phyloP scores from a whole-genome alignment of 2,329 filamentous ascomycete genomes.

The Alternaria gansuensis region DNA sequence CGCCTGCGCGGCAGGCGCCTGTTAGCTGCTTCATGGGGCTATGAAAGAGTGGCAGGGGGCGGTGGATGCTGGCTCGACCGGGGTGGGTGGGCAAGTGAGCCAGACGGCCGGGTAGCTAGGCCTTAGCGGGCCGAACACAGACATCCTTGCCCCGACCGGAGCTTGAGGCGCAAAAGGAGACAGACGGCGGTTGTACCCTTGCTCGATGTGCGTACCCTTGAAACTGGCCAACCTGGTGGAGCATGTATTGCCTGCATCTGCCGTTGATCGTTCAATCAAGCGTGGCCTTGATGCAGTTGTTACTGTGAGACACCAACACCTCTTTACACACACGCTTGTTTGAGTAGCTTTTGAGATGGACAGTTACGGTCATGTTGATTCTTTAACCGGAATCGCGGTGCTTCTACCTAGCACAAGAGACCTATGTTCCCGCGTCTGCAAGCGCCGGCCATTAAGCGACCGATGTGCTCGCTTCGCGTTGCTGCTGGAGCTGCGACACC shows the following conservation, averaged over 20 bases:
- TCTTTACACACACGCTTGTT: conserved; percentile 26
- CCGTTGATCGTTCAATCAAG: conserved; percentile 30
- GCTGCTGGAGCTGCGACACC: conserved; percentile 51
- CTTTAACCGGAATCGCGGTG: conserved; percentile 21
- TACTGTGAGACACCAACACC: conserved; percentile 37
- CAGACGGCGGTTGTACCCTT: conserved; percentile 31
- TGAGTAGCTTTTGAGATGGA: conserved; percentile 19
- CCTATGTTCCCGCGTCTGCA: conserved; percentile 37
- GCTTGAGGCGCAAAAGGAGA: conserved; percentile 42
- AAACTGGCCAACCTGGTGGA: conserved; percentile 17
- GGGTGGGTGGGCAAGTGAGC: conserved; percentile 27
- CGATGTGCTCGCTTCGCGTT: conserved; percentile 40
- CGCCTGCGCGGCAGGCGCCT: conserved; percentile 49
- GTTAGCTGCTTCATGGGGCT: conserved; percentile 46
- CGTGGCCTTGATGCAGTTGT: conserved; percentile 22
- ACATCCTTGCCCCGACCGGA: conserved; percentile 37
- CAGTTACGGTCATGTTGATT: conserved; percentile 24
- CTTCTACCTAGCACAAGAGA: conserved; percentile 21
- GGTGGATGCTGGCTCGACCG: conserved; percentile 34
- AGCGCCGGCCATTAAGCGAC: conserved; percentile 52
- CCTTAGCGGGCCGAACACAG: conserved; percentile 47
- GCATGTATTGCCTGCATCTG: conserved; percentile 25
- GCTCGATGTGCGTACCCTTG: conserved; percentile 25
- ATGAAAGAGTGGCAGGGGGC: conserved; percentile 29
- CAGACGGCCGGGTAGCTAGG: conserved; percentile 43